Evolutionary conservation across 768 basidiomycete genomes (phyloP), one percentile per base, ranked within the genome.

Genomic region (Sutorius australiensis): DNA sequence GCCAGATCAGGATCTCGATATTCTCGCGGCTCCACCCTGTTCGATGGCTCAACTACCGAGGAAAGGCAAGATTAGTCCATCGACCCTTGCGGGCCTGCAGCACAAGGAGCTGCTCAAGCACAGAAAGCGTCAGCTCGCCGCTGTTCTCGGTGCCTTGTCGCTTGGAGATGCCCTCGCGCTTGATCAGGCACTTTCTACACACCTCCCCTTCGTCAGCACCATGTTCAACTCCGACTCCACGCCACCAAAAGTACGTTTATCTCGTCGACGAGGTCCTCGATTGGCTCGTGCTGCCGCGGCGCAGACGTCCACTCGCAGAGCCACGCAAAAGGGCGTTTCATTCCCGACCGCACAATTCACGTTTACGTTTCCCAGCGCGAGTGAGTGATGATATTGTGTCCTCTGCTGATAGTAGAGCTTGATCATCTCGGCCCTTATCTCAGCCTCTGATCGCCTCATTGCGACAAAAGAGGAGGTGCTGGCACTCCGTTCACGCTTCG

Each of bases 31-130:
- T 14, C 53, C 62, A 41, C 53, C 60, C 38, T 60, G 67, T 31
- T 58, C 62, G 48, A 48, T 55, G 47, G 42, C 56, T 24, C 61
- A 62, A 11, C 7, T 55, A 50, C 48, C 58, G 50, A 58, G 67
- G 65, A 70, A 63, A 49, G 78, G 79, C 41, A 81, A 77, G 69
- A 69, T 86, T 39, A 77, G 79, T 17, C 75, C 77, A 12, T 84
- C 80, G 43, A 85, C 84, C 34, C 70, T 83, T 31, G 87, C 86
- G 3, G 87, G 86, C 13, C 67, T 89, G 63, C 83, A 84, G 72
- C 82, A 85, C 62, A 92, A 92, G 68, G 86, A 89, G 56, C 72
- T 86, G 65, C 74, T 90, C 59, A 84, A 78, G 68, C 76, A 71
- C 50, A 74, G 87, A 58, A 87, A 85, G 65, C 77, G 83, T 47